Percentiles rank a stretch among this genome's conserved stretches.
phyloP scores from a whole-genome alignment of 78 protist genomes.

The Monosiga brevicollis region DNA sequence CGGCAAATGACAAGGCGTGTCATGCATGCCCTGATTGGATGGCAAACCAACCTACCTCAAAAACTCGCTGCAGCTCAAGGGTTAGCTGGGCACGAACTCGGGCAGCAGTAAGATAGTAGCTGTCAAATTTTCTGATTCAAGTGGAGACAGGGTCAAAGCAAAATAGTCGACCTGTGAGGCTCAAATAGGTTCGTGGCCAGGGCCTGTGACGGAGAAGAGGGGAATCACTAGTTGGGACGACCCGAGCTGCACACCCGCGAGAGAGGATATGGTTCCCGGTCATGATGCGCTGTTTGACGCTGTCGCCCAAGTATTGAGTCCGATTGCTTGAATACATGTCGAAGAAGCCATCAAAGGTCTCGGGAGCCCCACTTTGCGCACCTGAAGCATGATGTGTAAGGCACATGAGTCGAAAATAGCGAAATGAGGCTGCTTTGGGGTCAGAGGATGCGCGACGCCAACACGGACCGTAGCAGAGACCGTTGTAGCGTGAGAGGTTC shows the following conservation, averaged over 20 bases:
- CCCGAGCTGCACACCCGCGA: neutral
- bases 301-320: neutral
- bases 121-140: neutral
- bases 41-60: too few species aligned
- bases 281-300: slow-evolving; percentile 7
- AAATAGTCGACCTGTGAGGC: too few species aligned
- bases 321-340: neutral
- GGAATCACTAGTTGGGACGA: neutral
- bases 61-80: neutral
- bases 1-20: too few species aligned
- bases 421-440: neutral
- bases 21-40: too few species aligned
- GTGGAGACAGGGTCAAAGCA: neutral
- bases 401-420: neutral
- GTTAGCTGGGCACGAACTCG: neutral
- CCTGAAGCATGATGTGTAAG: neutral
- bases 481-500: slow-evolving; percentile 27
- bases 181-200: neutral
- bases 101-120: neutral
- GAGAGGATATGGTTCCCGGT: slow-evolving; percentile 10
- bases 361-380: neutral
- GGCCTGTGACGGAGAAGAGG: neutral
- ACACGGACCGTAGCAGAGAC: neutral
- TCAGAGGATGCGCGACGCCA: neutral
- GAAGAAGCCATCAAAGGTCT: neutral